Evolutionary conservation across 176 grass and related monocot genomes (phyloP), one percentile per base, ranked within the genome.

Genomic region (Avena sativa): DNA sequence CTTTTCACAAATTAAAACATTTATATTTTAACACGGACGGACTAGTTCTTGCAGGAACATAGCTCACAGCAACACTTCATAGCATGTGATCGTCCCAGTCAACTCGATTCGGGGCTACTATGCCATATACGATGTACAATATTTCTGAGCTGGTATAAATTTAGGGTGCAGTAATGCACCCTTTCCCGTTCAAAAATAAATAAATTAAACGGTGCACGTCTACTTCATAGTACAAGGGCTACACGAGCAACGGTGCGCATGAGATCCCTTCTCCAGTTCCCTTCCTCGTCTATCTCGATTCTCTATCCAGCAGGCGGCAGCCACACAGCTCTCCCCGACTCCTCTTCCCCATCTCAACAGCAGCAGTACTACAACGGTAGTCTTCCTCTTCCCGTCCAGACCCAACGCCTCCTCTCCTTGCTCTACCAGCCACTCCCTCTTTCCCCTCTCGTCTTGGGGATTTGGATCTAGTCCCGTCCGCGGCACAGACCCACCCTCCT

Each of bases 271-370:
- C 56, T 59, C 56, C 58, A 9, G 6, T 11, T 61, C 58, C 23
- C 58, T 4, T 59, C 53, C 16, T 14, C 6, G 47, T 28, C 12
- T 21, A 75, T 75, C 72, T 75, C 46, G 21, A 12, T 51, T 48
- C 72, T 75, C 46, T 75, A 75, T 75, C 47, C 46, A 51, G 72
- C 72, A 51, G 72, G 12, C 72, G 72, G 72, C 72, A 46, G 72
- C 72, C 72, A 23, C 47, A 28, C 12, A 75, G 4, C 23, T 75
- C 23, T 75, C 72, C 12, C 21, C 72, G 0, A 12, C 44, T 14
- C 43, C 71, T 75, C 12, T 74, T 74, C n/a, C 71, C 44, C 71
- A 50, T 74, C 71, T 74, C 47, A 14, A 47, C 71, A 40, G 21
- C 72, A 75, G 46, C 21, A 15, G 62, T 10, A 14, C 62, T 6